phyloP scores from a whole-genome alignment of 306 rosid genomes.

The Cicer cuneatum region DNA sequence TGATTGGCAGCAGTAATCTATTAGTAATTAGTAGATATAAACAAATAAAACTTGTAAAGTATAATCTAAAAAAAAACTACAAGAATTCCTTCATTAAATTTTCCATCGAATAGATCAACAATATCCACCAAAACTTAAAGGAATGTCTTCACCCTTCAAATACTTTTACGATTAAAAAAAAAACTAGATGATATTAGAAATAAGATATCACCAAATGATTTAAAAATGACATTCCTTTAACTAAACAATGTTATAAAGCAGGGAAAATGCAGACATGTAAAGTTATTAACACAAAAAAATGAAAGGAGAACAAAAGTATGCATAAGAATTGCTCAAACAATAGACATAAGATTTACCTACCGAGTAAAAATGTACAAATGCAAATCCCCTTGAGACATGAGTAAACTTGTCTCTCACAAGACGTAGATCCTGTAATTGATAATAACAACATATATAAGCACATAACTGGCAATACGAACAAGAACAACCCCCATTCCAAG shows the following conservation, averaged over 20 bases:
- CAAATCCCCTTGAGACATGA: slow-evolving; percentile 97
- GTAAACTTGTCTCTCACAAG: slow-evolving; percentile 98
- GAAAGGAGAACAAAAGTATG: slow-evolving; percentile 10
- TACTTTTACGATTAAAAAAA: slow-evolving; percentile 6
- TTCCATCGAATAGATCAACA: slow-evolving; percentile 26
- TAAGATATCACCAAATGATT: slow-evolving; percentile 17
- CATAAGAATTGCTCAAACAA: slow-evolving; percentile 31
- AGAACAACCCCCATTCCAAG: slow-evolving; percentile 4
- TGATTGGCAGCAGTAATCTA: neutral
- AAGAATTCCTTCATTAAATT: slow-evolving; percentile 18
- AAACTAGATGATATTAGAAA: slow-evolving; percentile 4
- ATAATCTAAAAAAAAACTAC: slow-evolving; percentile 7
- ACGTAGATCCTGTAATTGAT: slow-evolving; percentile 86
- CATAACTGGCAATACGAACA: slow-evolving; percentile 29
- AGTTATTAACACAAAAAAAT: slow-evolving; percentile 1
- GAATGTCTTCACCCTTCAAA: slow-evolving; percentile 9
- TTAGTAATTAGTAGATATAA: neutral
- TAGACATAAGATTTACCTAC: slow-evolving; percentile 54
- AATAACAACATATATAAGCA: slow-evolving; percentile 37
- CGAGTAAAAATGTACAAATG: slow-evolving; percentile 96
- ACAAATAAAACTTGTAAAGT: slow-evolving; percentile 2
- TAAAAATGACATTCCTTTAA: slow-evolving; percentile 5
- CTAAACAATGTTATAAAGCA: neutral
- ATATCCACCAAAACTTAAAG: slow-evolving; percentile 23
- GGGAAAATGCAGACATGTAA: neutral